phyloP scores from a whole-genome alignment of 2,329 filamentous ascomycete genomes.

The Hypoxylon sp. region DNA sequence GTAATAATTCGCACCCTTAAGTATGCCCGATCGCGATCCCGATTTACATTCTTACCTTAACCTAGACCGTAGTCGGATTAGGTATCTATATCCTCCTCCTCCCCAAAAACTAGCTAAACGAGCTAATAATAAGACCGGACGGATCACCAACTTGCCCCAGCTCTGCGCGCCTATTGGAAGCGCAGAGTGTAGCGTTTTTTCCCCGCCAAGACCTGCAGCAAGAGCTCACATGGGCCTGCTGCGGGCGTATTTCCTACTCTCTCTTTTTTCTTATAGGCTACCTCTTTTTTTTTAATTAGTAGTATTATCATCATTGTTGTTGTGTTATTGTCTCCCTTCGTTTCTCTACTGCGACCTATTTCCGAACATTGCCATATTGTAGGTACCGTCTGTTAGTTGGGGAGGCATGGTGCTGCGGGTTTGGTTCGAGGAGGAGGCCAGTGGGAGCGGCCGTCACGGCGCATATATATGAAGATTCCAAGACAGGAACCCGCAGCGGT shows the following conservation, averaged over 20 bases:
- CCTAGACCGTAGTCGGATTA: conserved; percentile 9
- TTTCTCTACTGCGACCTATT: conserved; percentile 13
- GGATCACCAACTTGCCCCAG: neutral
- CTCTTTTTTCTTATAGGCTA: conserved; percentile 30
- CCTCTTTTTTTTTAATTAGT: neutral
- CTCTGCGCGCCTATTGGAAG: conserved; percentile 15
- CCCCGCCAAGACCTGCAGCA: conserved; percentile 37
- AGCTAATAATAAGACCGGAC: conserved; percentile 17
- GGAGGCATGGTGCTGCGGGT: conserved; percentile 3
- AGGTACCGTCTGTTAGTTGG: neutral
- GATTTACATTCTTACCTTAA: conserved; percentile 23
- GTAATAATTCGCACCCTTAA: conserved; percentile 31
- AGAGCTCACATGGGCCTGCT: conserved; percentile 41
- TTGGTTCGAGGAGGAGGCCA: conserved; percentile 18
- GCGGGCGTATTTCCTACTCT: conserved; percentile 34
- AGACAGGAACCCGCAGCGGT: conserved; percentile 38
- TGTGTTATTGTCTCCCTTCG: neutral
- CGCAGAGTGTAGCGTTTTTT: conserved; percentile 2
- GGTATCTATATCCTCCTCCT: conserved; percentile 6
- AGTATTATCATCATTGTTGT: neutral
- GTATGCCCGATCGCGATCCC: conserved; percentile 30
- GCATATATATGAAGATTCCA: conserved; percentile 43
- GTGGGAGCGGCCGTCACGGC: conserved; percentile 39
- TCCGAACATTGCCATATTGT: conserved; percentile 32
- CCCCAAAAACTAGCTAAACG: conserved; percentile 7